phyloP scores from a whole-genome alignment of 192 early-diverging fungal genomes.

The Rhizophagus prolifer region DNA sequence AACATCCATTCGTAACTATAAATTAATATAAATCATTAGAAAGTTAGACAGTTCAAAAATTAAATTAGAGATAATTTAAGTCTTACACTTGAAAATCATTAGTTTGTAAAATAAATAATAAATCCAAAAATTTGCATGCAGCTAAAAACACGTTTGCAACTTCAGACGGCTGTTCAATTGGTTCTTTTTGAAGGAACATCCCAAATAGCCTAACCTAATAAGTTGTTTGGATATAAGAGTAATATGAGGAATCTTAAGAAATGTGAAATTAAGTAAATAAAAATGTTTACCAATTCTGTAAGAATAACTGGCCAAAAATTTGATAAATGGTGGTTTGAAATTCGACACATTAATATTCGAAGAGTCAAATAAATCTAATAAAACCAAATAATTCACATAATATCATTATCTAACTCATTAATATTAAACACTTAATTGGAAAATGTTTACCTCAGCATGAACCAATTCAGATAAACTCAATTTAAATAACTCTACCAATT shows the following conservation, averaged over 20 bases:
- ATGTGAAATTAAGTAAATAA: not conserved
- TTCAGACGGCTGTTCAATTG: conserved; percentile 52
- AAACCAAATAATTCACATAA: not conserved
- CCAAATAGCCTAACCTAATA: conserved; percentile 67
- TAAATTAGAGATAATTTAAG: not conserved
- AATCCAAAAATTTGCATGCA: conserved; percentile 86
- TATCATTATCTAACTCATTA: not conserved
- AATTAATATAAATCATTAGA: not conserved
- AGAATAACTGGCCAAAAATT: conserved; percentile 92
- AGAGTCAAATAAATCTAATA: conserved; percentile 74
- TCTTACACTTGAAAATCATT: conserved; percentile 82
- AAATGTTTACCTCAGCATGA: conserved; percentile 61
- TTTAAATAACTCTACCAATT: conserved; percentile 86
- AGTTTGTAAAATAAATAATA: conserved; percentile 76
- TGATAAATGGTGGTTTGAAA: conserved; percentile 79
- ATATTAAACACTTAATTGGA: not conserved
- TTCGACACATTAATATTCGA: conserved; percentile 74
- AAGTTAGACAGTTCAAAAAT: not conserved
- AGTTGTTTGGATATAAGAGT: not conserved
- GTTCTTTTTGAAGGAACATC: conserved; percentile 49
- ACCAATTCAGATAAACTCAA: conserved; percentile 63
- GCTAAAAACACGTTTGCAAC: conserved; percentile 73
- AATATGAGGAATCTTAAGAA: not conserved
- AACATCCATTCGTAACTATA: conserved; percentile 93
- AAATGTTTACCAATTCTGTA: conserved; percentile 72